These are phyloP conservation scores for Tolypocladium inflatum DNA, from an alignment of 2,329 filamentous ascomycete genomes.

Conservation along the genomic window DNA sequence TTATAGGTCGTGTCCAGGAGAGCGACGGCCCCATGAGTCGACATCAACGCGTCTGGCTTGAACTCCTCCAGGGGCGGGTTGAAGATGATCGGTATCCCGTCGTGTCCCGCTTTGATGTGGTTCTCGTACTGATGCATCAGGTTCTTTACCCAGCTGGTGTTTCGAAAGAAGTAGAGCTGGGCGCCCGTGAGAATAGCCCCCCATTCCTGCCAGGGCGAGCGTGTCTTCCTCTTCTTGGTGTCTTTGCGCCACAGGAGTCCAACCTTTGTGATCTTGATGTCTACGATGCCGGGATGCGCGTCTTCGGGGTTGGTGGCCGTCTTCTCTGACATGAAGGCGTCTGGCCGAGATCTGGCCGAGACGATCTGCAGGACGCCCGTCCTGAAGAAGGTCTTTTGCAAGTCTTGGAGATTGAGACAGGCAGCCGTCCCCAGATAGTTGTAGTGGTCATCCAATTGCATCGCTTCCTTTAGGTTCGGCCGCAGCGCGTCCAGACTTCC, in stretches of 20 bases:
- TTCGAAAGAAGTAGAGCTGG: slow-evolving; percentile 93
- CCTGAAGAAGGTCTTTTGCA: slow-evolving; percentile 84
- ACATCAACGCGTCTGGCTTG: slow-evolving; percentile 89
- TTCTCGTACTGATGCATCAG: slow-evolving; percentile 81
- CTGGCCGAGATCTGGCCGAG: slow-evolving; percentile 83
- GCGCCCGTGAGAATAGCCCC: slow-evolving; percentile 94
- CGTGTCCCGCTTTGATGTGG: slow-evolving; percentile 68
- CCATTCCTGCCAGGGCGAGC: slow-evolving; percentile 99
- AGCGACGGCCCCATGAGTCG: slow-evolving; percentile 86
- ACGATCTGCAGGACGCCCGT: slow-evolving; percentile 92
- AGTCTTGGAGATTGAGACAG: slow-evolving; percentile 67
- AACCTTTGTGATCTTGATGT: slow-evolving; percentile 96
- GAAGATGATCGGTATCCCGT: slow-evolving; percentile 73
- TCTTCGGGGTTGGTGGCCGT: slow-evolving; percentile 78
- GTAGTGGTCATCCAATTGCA: slow-evolving; percentile 87
- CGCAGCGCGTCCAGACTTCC: slow-evolving; percentile 74
- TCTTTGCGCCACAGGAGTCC: slow-evolving; percentile 93
- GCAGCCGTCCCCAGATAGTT: slow-evolving; percentile 70
- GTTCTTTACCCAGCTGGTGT: slow-evolving; percentile 84
- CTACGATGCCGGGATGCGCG: slow-evolving; percentile 84
- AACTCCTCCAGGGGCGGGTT: slow-evolving; percentile 84
- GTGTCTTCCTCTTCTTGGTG: slow-evolving; percentile 81
- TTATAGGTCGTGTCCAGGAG: slow-evolving; percentile 80
- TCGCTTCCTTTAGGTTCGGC: slow-evolving; percentile 82
- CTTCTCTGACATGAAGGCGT: slow-evolving; percentile 87